Evolutionary conservation across 176 grass and related monocot genomes (phyloP).

Genomic region (Cymbopogon citratus): DNA sequence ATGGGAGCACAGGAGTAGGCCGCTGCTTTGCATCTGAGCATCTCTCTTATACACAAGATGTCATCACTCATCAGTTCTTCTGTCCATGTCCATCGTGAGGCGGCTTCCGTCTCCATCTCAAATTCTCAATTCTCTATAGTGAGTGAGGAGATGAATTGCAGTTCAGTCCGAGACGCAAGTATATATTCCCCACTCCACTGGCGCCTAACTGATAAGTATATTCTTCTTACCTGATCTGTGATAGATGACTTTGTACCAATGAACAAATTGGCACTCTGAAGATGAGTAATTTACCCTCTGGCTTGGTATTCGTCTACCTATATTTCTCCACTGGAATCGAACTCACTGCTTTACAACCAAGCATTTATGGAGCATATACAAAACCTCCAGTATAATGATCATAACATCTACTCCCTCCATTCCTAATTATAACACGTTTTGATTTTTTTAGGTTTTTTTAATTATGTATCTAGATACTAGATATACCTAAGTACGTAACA

Average conservation of each 20-base stretch:
- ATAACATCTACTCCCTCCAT: not conserved
- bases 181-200: constrained; percentile 30
- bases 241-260: not conserved
- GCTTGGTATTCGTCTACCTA: not conserved
- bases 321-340: not conserved
- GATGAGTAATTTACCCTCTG: not conserved
- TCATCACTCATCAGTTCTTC: not conserved
- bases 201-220: constrained; percentile 32
- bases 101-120: constrained; percentile 10
- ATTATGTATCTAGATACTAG: too few relatives aligned
- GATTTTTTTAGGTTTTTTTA: too few relatives aligned
- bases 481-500: too few relatives aligned
- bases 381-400: not conserved
- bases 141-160: not conserved
- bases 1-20: not conserved
- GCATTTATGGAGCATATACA: not conserved
- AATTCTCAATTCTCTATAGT: not conserved
- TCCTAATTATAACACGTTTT: too few relatives aligned
- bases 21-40: not conserved
- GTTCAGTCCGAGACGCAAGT: constrained; percentile 12
- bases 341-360: not conserved
- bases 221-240: constrained; percentile 17
- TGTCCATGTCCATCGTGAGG: not conserved
- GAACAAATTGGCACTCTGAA: not conserved
- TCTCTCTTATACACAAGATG: not conserved